Evolutionary conservation across 331 rosid species (phyloP).

Genomic region (Malus hybrid): DNA sequence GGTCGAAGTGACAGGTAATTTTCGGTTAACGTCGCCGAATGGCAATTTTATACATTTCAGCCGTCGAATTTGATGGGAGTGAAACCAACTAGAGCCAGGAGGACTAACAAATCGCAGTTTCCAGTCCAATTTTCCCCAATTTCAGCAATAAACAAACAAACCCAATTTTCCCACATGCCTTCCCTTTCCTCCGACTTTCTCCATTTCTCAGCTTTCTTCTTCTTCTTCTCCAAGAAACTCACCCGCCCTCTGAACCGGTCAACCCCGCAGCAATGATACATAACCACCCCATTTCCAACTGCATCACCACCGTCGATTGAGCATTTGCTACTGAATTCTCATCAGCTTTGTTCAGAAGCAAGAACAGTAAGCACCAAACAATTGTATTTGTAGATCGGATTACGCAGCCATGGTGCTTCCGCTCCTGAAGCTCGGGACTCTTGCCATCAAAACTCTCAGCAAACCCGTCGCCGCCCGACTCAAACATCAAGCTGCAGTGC

Average conservation of each 20-base stretch:
- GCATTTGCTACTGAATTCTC: not conserved
- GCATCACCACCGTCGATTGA: not conserved
- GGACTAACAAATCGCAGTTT: not conserved
- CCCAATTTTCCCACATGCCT: not conserved
- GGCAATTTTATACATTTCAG: not conserved
- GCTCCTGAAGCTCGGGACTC: constrained; percentile 72
- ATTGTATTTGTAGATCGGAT: constrained; percentile 11
- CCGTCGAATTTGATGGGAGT: not conserved
- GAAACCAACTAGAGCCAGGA: not conserved
- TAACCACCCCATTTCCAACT: not conserved
- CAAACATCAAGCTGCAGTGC: constrained; percentile 64
- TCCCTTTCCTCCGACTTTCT: not conserved
- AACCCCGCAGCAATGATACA: not conserved
- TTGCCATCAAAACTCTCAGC: constrained; percentile 66
- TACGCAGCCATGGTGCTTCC: constrained; percentile 50
- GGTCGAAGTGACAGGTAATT: fast-evolving
- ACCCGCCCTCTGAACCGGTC: constrained; percentile 13
- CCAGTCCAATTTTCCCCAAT: not conserved
- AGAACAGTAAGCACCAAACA: not conserved
- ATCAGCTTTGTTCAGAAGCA: not conserved
- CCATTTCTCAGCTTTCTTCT: not conserved
- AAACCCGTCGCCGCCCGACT: constrained; percentile 74
- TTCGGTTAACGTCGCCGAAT: too few species aligned
- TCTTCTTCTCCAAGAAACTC: constrained; percentile 30
- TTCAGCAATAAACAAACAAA: not conserved